These are phyloP conservation scores for Magnaporthiopsis poae DNA, from an alignment of 2,329 filamentous ascomycete genomes.

Conservation along the genomic window DNA sequence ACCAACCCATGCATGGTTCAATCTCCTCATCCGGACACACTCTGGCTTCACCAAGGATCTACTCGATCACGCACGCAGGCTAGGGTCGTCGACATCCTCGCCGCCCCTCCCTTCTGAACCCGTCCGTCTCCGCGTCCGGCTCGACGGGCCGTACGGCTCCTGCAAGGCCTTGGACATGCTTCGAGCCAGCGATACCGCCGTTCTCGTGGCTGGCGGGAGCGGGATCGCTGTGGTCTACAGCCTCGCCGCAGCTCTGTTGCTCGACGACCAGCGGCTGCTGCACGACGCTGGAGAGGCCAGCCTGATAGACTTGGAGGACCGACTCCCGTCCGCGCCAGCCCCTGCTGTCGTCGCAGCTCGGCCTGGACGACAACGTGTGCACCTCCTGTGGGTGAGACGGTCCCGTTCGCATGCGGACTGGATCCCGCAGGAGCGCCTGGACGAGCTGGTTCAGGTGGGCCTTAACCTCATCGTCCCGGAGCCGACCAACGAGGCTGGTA, in stretches of 20 bases:
- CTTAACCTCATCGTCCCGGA: slow-evolving; percentile 43
- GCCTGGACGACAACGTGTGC: slow-evolving; percentile 25
- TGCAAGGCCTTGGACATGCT: slow-evolving; percentile 44
- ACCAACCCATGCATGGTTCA: slow-evolving; percentile 39
- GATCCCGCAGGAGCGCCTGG: slow-evolving; percentile 39
- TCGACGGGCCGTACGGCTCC: slow-evolving; percentile 59
- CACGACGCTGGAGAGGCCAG: background rate
- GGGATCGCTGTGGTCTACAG: slow-evolving; percentile 57
- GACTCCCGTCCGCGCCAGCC: background rate
- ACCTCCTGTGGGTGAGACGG: slow-evolving; percentile 51
- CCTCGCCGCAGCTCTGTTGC: slow-evolving; percentile 42
- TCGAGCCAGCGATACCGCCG: slow-evolving; percentile 33
- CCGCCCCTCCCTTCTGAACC: slow-evolving; percentile 18
- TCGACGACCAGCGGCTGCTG: slow-evolving; percentile 14
- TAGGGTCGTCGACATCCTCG: background rate
- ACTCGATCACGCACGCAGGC: slow-evolving; percentile 35
- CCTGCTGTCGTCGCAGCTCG: slow-evolving; percentile 1
- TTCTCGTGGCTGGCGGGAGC: slow-evolving; percentile 53
- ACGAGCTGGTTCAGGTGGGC: slow-evolving; percentile 38
- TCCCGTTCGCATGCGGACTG: slow-evolving; percentile 42
- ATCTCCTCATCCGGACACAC: slow-evolving; percentile 50
- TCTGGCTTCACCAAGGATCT: slow-evolving; percentile 50
- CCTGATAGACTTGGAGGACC: background rate
- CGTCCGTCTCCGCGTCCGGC: slow-evolving; percentile 33
- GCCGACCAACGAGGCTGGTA: slow-evolving; percentile 41